These are phyloP conservation scores for Mariannaea elegans DNA, from an alignment of 2,329 filamentous ascomycete genomes.

Conservation along the genomic window DNA sequence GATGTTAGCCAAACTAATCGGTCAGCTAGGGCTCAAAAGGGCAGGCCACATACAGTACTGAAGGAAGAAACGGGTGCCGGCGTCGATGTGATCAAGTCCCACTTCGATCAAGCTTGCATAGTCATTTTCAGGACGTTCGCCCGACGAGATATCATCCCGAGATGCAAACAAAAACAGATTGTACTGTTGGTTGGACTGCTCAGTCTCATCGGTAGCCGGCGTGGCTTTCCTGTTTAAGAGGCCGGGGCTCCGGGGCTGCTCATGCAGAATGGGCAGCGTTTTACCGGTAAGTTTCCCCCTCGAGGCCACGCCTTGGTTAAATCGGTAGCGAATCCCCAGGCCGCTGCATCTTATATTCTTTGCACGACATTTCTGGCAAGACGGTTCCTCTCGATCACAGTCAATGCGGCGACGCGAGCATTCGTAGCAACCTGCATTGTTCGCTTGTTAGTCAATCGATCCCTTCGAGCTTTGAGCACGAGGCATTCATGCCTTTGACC, in stretches of 20 bases:
- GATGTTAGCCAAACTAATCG: neutral
- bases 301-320: conserved; percentile 35
- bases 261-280: conserved; percentile 21
- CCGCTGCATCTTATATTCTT: conserved; percentile 35
- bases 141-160: neutral
- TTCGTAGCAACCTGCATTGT: conserved; percentile 32
- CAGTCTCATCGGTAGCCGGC: neutral
- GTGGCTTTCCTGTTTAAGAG: neutral
- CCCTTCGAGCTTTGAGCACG: neutral
- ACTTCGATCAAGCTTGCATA: neutral
- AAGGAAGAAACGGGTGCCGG: conserved; percentile 29
- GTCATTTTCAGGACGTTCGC: neutral
- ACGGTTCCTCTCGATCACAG: conserved; percentile 33
- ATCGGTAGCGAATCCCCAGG: conserved; percentile 31
- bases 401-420: conserved; percentile 37
- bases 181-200: neutral
- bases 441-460: conserved; percentile 1
- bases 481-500: conserved; percentile 13
- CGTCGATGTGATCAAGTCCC: conserved; percentile 31
- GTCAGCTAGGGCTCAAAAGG: neutral
- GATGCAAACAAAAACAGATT: neutral
- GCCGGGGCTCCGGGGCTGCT: neutral
- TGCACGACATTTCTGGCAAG: conserved; percentile 31
- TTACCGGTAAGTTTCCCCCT: conserved; percentile 34
- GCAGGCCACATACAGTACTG: conserved; percentile 26